A percentile compares a stretch with the other conserved stretches of the same genome.
Evolutionary conservation across 441 rosid genomes (phyloP).

Genomic region (Dalechampia spathulata): DNA sequence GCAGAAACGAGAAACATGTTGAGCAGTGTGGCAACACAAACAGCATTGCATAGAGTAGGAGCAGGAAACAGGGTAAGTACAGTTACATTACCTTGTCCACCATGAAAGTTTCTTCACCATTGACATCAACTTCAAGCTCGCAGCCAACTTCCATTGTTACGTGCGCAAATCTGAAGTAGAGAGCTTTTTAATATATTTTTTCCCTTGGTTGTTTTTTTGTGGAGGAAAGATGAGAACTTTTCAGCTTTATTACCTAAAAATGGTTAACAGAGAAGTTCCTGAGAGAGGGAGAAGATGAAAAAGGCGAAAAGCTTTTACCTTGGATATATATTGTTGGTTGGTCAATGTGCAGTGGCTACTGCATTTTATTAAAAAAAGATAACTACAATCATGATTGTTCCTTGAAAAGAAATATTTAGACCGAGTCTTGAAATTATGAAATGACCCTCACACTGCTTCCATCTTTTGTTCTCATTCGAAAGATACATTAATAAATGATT

Average conservation of each 20-base stretch:
- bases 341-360: constrained; percentile 20
- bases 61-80: not conserved
- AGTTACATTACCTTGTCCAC: constrained; percentile 39
- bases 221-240: constrained; percentile 11
- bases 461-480: no score
- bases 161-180: not conserved
- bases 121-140: constrained; percentile 46
- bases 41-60: not conserved
- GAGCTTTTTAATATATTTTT: no score
- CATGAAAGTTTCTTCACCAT: constrained; percentile 42
- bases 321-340: constrained; percentile 14
- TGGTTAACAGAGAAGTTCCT: not conserved
- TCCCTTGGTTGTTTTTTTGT: not conserved
- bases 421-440: no score
- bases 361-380: not conserved
- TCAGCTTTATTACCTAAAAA: constrained; percentile 5
- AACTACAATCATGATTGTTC: no score
- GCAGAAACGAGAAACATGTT: not conserved
- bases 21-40: not conserved
- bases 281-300: constrained; percentile 6
- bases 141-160: constrained; percentile 32
- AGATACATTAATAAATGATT: no score
- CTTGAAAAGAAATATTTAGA: no score
- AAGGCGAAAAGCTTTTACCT: not conserved
- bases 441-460: no score